Conservation (phyloP, 2,329 filamentous ascomycete species). For the Aspergillus neotritici region DNA sequence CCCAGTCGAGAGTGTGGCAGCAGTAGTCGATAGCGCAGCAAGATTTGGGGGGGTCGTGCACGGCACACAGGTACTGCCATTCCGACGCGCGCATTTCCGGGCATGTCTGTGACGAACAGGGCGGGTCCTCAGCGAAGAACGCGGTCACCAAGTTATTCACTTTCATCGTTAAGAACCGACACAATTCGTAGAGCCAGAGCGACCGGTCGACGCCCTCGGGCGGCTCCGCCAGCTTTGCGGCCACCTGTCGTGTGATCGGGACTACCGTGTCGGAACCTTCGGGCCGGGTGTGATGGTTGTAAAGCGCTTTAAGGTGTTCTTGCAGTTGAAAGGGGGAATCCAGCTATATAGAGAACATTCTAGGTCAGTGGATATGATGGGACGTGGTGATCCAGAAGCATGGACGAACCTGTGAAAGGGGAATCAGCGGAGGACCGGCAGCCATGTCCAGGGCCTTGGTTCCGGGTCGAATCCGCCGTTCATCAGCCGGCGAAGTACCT, state of each 20-base stretch:
- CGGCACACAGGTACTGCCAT: slow-evolving; percentile 98
- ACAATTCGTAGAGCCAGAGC: slow-evolving; percentile 96
- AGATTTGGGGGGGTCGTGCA: slow-evolving; percentile 91
- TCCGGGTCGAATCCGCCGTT: slow-evolving; percentile 84
- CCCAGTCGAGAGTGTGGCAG: slow-evolving; percentile 98
- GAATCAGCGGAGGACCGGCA: slow-evolving; percentile 80
- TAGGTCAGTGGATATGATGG: slow-evolving; percentile 7
- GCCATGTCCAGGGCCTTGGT: slow-evolving; percentile 92
- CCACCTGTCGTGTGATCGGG: slow-evolving; percentile 70
- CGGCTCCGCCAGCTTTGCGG: slow-evolving; percentile 68
- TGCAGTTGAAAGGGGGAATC: slow-evolving; percentile 96
- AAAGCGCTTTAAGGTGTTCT: slow-evolving; percentile 89
- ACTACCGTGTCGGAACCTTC: slow-evolving; percentile 53
- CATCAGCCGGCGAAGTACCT: slow-evolving; percentile 53
- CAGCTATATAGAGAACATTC: slow-evolving; percentile 53
- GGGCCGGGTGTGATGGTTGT: slow-evolving; percentile 71
- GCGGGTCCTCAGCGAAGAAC: slow-evolving; percentile 83
- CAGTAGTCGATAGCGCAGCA: slow-evolving; percentile 99
- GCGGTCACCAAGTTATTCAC: slow-evolving; percentile 88
- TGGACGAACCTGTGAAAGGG: slow-evolving; percentile 65
- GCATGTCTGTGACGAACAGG: slow-evolving; percentile 83
- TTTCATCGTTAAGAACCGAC: slow-evolving; percentile 89
- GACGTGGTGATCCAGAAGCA: no score
- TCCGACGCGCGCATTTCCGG: slow-evolving; percentile 98
- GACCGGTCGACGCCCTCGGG: slow-evolving; percentile 77